Percentiles rank a stretch among this genome's conserved stretches.
Conservation (phyloP, 257 asterid genomes). For the Coffea eugenioides region DNA sequence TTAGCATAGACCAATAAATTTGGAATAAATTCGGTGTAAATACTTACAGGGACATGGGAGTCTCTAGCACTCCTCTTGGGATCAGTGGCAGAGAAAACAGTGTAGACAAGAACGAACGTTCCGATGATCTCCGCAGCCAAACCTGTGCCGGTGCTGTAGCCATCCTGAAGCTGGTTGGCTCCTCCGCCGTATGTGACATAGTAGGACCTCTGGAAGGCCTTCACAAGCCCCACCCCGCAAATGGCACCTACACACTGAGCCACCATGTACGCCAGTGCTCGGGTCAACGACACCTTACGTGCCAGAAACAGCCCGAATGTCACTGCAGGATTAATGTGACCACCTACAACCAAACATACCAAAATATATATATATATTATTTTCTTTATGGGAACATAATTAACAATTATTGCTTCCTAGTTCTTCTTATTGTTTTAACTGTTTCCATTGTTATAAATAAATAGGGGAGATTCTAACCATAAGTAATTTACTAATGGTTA, state of each 20-base stretch:
- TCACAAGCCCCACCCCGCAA: slow-evolving; percentile 67
- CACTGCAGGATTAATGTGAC: slow-evolving; percentile 80
- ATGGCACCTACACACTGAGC: slow-evolving; percentile 76
- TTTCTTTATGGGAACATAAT: too few relatives aligned
- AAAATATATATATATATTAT: neutral
- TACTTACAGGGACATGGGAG: slow-evolving; percentile 70
- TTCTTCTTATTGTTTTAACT: neutral
- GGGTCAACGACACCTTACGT: slow-evolving; percentile 58
- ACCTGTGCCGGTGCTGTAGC: slow-evolving; percentile 49
- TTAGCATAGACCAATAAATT: neutral
- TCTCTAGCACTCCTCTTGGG: slow-evolving; percentile 77
- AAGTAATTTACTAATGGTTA: too few relatives aligned
- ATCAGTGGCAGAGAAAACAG: slow-evolving; percentile 81
- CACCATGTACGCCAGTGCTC: slow-evolving; percentile 73
- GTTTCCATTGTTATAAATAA: too few relatives aligned
- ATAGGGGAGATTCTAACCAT: too few relatives aligned
- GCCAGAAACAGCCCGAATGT: slow-evolving; percentile 71
- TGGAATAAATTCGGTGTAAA: neutral
- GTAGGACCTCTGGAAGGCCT: slow-evolving; percentile 50
- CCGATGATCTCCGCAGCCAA: slow-evolving; percentile 68
- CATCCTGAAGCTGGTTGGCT: slow-evolving; percentile 40
- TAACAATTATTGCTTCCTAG: neutral
- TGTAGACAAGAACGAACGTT: slow-evolving; percentile 74
- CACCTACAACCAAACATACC: slow-evolving; percentile 32
- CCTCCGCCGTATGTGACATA: slow-evolving; percentile 53